A percentile compares a stretch with the other conserved stretches of the same genome.
Conservation (phyloP, 805 yeast species). For the Hanseniaspora guilliermondii region DNA sequence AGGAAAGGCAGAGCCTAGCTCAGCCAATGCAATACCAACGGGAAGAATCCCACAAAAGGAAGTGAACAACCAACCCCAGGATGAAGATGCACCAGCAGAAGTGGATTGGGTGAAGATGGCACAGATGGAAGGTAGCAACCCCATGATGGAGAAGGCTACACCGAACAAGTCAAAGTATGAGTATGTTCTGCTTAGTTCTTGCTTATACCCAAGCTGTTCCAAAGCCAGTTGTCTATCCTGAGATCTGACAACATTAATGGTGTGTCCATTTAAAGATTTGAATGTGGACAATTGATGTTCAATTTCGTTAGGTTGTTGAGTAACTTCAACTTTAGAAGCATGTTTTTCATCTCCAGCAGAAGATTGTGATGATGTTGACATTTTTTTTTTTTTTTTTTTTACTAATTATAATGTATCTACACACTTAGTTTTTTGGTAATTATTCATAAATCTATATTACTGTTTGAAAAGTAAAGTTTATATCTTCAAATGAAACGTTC, state of each 20-base stretch:
- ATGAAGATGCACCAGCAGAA: conserved; percentile 46
- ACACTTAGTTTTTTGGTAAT: no score
- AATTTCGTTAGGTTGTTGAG: neutral
- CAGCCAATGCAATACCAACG: conserved; percentile 54
- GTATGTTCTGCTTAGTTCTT: conserved; percentile 51
- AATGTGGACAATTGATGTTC: conserved; percentile 6
- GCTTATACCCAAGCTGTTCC: conserved; percentile 50
- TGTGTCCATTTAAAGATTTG: conserved; percentile 10
- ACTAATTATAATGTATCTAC: neutral
- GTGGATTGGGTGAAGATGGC: conserved; percentile 43
- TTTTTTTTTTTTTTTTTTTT: neutral
- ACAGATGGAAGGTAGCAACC: conserved; percentile 52
- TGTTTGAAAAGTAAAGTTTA: no score
- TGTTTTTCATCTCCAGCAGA: neutral
- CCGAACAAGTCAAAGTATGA: conserved; percentile 55
- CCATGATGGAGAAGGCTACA: conserved; percentile 62
- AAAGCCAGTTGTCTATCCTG: conserved; percentile 15
- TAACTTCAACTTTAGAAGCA: neutral
- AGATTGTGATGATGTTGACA: neutral
- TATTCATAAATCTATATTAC: no score
- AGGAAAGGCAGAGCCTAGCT: conserved; percentile 56
- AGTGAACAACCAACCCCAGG: conserved; percentile 65
- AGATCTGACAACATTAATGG: conserved; percentile 13
- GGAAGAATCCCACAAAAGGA: conserved; percentile 39
- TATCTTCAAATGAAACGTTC: no score